phyloP scores from a whole-genome alignment of 768 basidiomycete genomes.

The Lentinula aciculospora region DNA sequence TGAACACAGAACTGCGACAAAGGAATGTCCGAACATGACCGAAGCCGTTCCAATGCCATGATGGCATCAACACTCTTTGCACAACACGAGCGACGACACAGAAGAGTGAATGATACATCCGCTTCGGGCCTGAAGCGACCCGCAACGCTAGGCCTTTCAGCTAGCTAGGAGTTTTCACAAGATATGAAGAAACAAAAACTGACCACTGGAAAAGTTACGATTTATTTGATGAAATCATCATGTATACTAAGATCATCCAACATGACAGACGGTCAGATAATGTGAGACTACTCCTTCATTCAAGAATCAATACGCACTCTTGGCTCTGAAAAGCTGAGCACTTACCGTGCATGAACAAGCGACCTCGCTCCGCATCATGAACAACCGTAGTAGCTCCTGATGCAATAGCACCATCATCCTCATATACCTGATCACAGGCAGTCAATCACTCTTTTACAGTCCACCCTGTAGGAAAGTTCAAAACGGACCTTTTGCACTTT shows the following conservation, averaged over 20 bases:
- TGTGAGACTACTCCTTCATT: background rate
- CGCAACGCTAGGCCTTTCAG: too few relatives aligned
- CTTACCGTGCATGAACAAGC: constrained; percentile 55
- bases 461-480: background rate
- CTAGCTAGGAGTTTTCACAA: too few relatives aligned
- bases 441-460: too few relatives aligned
- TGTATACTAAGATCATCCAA: background rate
- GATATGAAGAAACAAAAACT: too few relatives aligned
- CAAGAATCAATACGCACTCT: background rate
- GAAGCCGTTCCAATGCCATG: background rate
- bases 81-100: too few relatives aligned
- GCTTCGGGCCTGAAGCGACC: too few relatives aligned
- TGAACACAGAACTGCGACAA: background rate
- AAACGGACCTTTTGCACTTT: constrained; percentile 47
- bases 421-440: constrained; percentile 44
- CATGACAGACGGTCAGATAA: background rate
- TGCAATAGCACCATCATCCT: constrained; percentile 57
- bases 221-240: too few relatives aligned
- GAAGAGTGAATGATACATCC: too few relatives aligned
- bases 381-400: constrained; percentile 53
- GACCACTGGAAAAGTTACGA: too few relatives aligned
- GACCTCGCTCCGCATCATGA: constrained; percentile 44
- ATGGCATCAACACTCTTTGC: background rate
- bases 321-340: background rate
- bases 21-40: background rate